Evolutionary conservation across 192 early-diverging fungal species (phyloP), one percentile per base, ranked within the genome.

Genomic region (Backusella circina): DNA sequence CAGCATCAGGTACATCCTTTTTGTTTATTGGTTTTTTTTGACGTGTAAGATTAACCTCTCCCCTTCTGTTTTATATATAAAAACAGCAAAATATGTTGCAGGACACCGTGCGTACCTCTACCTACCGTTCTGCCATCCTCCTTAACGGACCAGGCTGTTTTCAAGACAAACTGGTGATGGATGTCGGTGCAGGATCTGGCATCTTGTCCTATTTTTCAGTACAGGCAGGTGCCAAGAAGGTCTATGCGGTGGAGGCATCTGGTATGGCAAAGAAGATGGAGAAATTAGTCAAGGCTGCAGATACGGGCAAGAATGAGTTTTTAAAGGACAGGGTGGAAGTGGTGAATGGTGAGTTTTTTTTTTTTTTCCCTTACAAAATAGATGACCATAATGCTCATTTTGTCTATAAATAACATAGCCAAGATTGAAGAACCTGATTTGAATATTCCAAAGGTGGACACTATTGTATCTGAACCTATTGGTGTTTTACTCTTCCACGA

Each of bases 51-150:
- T 39, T 33, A 41, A 37, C 36, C 39, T 41, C 12, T 13, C 16
- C 10, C 1, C 16, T n/a, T n/a, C n/a, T n/a, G n/a, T n/a, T n/a
- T n/a, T n/a, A n/a, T n/a, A n/a, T n/a, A n/a, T n/a, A n/a, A n/a
- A n/a, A n/a, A n/a, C 86, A 97, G 93, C 95, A 97, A 90, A 98
- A 98, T 82, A 98, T 99, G 97, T 90, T 99, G 15, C 93, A 96
- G 85, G 98, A 99, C 80, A 89, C 87, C 30, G 93, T 99, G 21
- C 87, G 98, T 35, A 99, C 98, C n/a, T 94, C 94, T 8, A 88
- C 94, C 28, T 99, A 98, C 82, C 92, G 95, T 74, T 91, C 91
- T 23, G 96, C 98, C 4, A 99, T 99, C 67, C 75, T 95, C 6
- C 80, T 90, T 39, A 98, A 98, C 81, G 86, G 87, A 2, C 82